These are phyloP conservation scores for Usnea hakonensis DNA, from an alignment of 495 filamentous ascomycete genomes.

Conservation along the genomic window DNA sequence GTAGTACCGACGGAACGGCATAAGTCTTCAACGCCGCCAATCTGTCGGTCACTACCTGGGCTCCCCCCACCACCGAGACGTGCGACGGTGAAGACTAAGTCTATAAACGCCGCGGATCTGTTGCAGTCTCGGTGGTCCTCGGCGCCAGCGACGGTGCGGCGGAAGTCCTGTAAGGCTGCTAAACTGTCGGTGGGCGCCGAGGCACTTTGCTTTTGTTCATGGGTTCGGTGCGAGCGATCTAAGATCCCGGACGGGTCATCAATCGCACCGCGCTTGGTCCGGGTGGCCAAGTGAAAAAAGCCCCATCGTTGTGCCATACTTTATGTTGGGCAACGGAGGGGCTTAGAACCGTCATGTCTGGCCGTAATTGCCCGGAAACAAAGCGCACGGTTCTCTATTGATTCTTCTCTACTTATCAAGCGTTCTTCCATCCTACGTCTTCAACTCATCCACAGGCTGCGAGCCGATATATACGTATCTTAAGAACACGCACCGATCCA, in stretches of 20 bases:
- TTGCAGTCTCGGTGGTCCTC: neutral
- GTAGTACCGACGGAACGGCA: neutral
- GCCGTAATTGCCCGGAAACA: no score
- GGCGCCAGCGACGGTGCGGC: neutral
- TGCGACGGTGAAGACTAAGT: neutral
- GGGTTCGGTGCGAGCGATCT: neutral
- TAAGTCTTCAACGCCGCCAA: neutral
- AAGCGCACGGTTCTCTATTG: no score
- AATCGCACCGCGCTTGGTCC: neutral
- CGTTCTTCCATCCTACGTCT: no score
- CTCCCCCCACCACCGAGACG: neutral
- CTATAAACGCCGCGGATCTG: neutral
- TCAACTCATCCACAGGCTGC: no score
- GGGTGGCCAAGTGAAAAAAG: constrained; percentile 1
- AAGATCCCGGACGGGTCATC: neutral
- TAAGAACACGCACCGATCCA: no score
- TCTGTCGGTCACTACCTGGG: neutral
- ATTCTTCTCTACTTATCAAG: no score
- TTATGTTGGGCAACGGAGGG: neutral
- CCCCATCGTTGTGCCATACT: neutral
- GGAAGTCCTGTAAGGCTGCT: neutral
- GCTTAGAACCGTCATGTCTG: neutral
- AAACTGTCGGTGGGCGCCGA: neutral
- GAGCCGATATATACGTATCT: no score
- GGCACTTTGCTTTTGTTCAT: neutral